Evolutionary conservation across 371 early-diverging fungal species (phyloP), one percentile per base, ranked within the genome.

Genomic region (Syncephalastrum sp.): DNA sequence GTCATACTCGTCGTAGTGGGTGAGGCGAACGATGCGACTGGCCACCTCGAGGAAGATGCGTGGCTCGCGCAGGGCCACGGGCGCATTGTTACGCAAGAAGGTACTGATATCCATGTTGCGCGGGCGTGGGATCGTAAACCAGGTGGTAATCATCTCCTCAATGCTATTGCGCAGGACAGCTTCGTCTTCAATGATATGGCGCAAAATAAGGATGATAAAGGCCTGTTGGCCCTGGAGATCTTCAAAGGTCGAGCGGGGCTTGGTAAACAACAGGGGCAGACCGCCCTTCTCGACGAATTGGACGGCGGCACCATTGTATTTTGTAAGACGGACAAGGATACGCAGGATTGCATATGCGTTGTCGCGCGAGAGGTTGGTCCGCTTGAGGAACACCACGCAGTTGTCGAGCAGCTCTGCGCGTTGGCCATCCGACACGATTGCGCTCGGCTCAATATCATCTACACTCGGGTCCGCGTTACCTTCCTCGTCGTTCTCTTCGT

Each of bases 121-220:
- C 33, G 84, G 79, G 47, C 88, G 77, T n/a, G 91, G 87, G 42
- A 82, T 79, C 13, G 82, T 79, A 27, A 88, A 85, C 89, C 90
- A 90, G 14, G 77, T 84, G 44, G 70, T 82, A 14, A 97, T 83
- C 60, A 93, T 86, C 17, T 80, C 70, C 53, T 89, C 87, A 86
- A 98, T 92, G 6, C 82, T 70, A n/a, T 64, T 63, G 54, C 80
- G 74, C 54, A 97, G 63, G 0, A 92, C 79, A 0, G 67, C 62
- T 17, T 75, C 61, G 57, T 85, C 79, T 68, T 98, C 98, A 45
- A 95, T 80, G 14, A 92, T 78, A 59, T 98, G 95, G 5, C 97
- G 86, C 50, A 98, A 64, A 44, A 97, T 89, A 54, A 95, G 85
- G 25, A 90, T 73, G 42, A 86, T 82, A 44, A 91, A 80, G 4